Base-by-base conservation (phyloP, 2,329 filamentous ascomycete genomes). In the Ascochyta rabiei region DNA sequence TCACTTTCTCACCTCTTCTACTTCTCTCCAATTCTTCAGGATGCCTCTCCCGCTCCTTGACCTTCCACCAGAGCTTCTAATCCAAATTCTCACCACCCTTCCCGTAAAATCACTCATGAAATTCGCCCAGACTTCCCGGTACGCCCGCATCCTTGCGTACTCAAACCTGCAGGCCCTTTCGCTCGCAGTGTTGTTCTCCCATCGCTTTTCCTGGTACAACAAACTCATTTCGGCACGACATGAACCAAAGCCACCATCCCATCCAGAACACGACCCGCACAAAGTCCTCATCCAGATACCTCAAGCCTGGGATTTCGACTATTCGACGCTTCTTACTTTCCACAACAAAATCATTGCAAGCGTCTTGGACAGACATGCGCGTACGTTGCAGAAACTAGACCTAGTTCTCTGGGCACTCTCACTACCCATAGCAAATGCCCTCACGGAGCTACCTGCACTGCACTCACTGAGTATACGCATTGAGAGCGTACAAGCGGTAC, bases 121-220 rank as follows among this genome's bases (percentile, higher is more conserved):
- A 43, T 77, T 76, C 58, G 70, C 66, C 24, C 58, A 65, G 40
- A 73, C 72, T n/a, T 75, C 59, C 1, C 67, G 51, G 2, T 48
- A 56, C 28, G 63, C 66, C 21, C 67, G 70, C 33, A 35, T 38
- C 4, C 61, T 77, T 12, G 71, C 72, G 9, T 64, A 58, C 15
- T 63, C 67, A 23, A 73, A 65, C 44, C 59, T 76, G 4, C 67
- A 69, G 38, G 86, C 79, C 87, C 91, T 97, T 77, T 96, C 93
- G 18, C 95, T 85, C 9, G 87, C 78, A 33, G 92, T 86, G 82
- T 90, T 96, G 28, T 89, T 87, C 0, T 40, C 38, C 10, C 38
- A 48, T 10, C 48, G 23, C 15, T 34, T 16, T 7, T 44, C 85
- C 85, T n/a, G 89, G 81, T 26, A 89, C 81, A 30, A 43, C 31